Evolutionary conservation across 768 basidiomycete species (phyloP).

Genomic region (Zangia roseola): DNA sequence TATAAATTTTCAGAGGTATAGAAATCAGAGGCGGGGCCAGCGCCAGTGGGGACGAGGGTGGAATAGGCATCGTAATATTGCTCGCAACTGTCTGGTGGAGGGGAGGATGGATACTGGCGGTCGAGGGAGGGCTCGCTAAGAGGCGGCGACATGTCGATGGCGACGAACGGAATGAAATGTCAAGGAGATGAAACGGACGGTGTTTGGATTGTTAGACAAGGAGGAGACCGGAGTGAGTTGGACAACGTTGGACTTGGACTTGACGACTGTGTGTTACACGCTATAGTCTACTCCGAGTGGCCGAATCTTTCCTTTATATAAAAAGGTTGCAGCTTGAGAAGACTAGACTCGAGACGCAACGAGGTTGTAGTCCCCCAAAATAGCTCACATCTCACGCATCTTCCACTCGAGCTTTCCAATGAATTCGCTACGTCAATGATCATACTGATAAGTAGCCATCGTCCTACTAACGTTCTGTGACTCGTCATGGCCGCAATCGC

Average conservation of each 20-base stretch:
- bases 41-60: conserved; percentile 13
- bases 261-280: conserved; percentile 18
- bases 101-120: conserved; percentile 13
- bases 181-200: conserved; percentile 25
- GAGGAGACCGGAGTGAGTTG: conserved; percentile 13
- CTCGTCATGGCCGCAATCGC: conserved; percentile 21
- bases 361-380: conserved; percentile 26
- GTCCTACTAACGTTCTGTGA: conserved; percentile 23
- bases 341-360: conserved; percentile 16
- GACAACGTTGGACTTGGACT: conserved; percentile 4
- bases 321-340: conserved; percentile 20
- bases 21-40: conserved; percentile 19
- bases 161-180: conserved; percentile 15
- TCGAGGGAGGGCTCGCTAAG: conserved; percentile 21
- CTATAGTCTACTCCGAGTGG: conserved; percentile 13
- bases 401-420: conserved; percentile 12
- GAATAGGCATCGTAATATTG: conserved; percentile 23
- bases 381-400: conserved; percentile 25
- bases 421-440: conserved; percentile 18
- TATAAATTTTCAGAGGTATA: conserved; percentile 29
- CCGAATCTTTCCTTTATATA: conserved; percentile 15
- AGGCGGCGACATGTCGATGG: conserved; percentile 23
- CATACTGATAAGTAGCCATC: conserved; percentile 5
- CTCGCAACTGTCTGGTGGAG: conserved; percentile 16
- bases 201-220: neutral